These are phyloP conservation scores for Graphiopsis chlorocephala DNA, from an alignment of 2,329 filamentous ascomycete species.

Conservation along the genomic window DNA sequence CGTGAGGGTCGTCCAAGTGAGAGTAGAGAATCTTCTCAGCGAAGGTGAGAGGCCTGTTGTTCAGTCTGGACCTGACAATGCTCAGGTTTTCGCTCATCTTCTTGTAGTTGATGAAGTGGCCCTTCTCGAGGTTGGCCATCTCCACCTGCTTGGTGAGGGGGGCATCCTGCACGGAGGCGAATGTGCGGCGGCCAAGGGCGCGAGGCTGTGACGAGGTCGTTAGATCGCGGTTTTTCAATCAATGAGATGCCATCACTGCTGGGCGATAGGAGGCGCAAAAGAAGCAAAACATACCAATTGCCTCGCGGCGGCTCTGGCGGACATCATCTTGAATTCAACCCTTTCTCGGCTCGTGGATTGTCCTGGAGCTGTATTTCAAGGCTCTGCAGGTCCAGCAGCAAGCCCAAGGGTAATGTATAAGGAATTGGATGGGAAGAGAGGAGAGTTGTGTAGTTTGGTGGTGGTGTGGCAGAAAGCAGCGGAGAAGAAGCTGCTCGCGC, in stretches of 20 bases:
- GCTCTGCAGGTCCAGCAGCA: slow-evolving; percentile 25
- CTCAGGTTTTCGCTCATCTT: slow-evolving; percentile 98
- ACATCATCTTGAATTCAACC: slow-evolving; percentile 34
- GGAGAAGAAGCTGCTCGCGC: slow-evolving; percentile 19
- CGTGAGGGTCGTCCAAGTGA: slow-evolving; percentile 93
- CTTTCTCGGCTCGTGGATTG: slow-evolving; percentile 21
- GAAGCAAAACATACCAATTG: slow-evolving; percentile 36
- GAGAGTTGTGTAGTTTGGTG: slow-evolving; percentile 21
- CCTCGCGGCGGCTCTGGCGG: slow-evolving; percentile 38
- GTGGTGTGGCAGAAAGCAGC: slow-evolving; percentile 18
- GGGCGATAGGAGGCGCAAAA: slow-evolving; percentile 1
- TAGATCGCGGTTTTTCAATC: not conserved
- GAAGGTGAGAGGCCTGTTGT: slow-evolving; percentile 91
- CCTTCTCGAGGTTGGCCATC: slow-evolving; percentile 95
- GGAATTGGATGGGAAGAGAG: slow-evolving; percentile 5
- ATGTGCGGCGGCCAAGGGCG: slow-evolving; percentile 55
- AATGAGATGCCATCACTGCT: not conserved
- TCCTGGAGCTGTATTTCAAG: slow-evolving; percentile 19
- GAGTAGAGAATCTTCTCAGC: slow-evolving; percentile 99
- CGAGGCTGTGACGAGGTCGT: slow-evolving; percentile 26
- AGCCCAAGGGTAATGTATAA: slow-evolving; percentile 13
- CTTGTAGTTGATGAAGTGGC: slow-evolving; percentile 97
- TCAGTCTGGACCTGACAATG: slow-evolving; percentile 84
- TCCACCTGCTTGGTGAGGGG: slow-evolving; percentile 92
- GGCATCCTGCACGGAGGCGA: slow-evolving; percentile 84